phyloP scores from a whole-genome alignment of 1,284 basidiomycete species.

The Leccinum solheimii region DNA sequence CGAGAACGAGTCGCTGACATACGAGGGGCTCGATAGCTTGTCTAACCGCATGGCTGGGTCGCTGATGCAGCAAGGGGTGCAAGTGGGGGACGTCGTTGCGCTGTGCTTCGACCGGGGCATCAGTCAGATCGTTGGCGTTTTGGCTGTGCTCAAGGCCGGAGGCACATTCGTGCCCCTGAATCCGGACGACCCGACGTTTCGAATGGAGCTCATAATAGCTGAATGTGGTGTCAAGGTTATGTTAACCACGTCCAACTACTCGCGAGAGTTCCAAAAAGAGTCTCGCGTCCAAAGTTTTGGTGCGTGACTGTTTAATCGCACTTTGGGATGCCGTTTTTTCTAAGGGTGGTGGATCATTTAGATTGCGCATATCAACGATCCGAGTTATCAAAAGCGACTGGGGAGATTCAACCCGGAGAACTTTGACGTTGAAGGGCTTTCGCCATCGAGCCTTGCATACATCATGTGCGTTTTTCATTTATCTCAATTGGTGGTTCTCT shows the following conservation, averaged over 20 bases:
- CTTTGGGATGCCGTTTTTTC: background rate
- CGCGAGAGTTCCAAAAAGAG: slow-evolving; percentile 24
- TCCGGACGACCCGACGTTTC: slow-evolving; percentile 33
- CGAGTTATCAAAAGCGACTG: slow-evolving; percentile 28
- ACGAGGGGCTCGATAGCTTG: slow-evolving; percentile 25
- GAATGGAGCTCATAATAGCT: slow-evolving; percentile 31
- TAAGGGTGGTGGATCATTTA: slow-evolving; percentile 1
- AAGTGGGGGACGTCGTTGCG: slow-evolving; percentile 28
- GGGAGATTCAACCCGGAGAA: slow-evolving; percentile 16
- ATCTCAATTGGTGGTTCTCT: background rate
- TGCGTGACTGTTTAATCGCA: slow-evolving; percentile 2
- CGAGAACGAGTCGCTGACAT: slow-evolving; percentile 28
- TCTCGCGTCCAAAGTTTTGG: slow-evolving; percentile 26
- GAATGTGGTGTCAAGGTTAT: slow-evolving; percentile 33
- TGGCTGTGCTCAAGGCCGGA: slow-evolving; percentile 37
- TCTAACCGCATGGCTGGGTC: slow-evolving; percentile 31
- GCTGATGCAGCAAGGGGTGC: slow-evolving; percentile 27
- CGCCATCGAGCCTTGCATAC: slow-evolving; percentile 29
- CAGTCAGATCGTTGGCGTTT: slow-evolving; percentile 31
- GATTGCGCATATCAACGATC: slow-evolving; percentile 30
- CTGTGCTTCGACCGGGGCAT: slow-evolving; percentile 34
- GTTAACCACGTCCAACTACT: slow-evolving; percentile 28
- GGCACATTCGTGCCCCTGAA: slow-evolving; percentile 34
- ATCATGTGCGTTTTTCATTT: slow-evolving; percentile 24
- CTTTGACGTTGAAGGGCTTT: slow-evolving; percentile 23